These are phyloP conservation scores for Mrakia gelida DNA, from an alignment of 768 basidiomycete species.

Conservation along the genomic window DNA sequence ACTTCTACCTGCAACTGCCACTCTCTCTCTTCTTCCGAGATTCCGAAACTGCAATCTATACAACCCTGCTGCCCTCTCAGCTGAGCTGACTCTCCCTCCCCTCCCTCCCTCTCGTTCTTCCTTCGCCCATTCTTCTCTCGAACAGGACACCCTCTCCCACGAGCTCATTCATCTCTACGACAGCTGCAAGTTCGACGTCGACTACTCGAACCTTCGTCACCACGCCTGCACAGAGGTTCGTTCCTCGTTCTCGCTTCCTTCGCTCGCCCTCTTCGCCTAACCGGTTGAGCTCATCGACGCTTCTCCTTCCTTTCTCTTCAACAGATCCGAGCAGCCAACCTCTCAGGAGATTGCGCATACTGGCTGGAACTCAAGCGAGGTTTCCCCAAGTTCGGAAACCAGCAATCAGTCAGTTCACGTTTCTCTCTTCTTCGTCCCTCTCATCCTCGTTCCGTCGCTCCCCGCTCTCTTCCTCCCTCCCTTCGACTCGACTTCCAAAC, in stretches of 20 bases:
- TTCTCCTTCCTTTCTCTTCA: neutral
- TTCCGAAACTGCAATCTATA: neutral
- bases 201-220: slow-evolving; percentile 84
- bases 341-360: slow-evolving; percentile 90
- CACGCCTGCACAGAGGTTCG: slow-evolving; percentile 95
- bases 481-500: neutral
- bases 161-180: slow-evolving; percentile 95
- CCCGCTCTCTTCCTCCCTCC: neutral
- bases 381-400: slow-evolving; percentile 75
- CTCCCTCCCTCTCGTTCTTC: neutral
- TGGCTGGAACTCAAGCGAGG: slow-evolving; percentile 74
- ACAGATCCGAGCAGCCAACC: slow-evolving; percentile 89
- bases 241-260: slow-evolving; percentile 1
- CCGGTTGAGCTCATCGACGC: neutral
- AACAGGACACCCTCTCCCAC: slow-evolving; percentile 77
- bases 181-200: slow-evolving; percentile 87
- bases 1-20: no score
- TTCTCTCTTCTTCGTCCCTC: slow-evolving; percentile 16
- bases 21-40: no score
- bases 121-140: neutral
- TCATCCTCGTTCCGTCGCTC: neutral
- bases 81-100: neutral
- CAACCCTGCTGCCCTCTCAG: neutral
- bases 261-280: neutral
- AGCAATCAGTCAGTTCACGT: slow-evolving; percentile 69